These are phyloP conservation scores for Brassica juncea DNA, from an alignment of 345 rosid genomes.

Conservation along the genomic window DNA sequence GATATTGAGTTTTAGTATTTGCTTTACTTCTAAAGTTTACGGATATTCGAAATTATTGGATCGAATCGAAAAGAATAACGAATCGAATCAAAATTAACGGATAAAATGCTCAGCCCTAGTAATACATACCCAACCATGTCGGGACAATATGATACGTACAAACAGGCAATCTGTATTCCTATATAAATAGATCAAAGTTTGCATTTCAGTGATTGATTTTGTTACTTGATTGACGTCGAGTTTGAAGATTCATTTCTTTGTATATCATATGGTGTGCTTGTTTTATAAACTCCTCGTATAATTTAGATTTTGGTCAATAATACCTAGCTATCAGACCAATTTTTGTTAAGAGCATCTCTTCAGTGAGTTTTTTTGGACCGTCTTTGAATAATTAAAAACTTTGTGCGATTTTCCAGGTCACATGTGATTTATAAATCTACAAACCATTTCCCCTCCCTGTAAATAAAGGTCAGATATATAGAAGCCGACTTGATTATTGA, in stretches of 20 bases:
- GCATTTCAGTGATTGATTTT: neutral
- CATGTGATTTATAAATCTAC: slow-evolving; percentile 2
- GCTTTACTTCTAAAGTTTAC: too few relatives aligned
- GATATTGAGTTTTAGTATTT: too few relatives aligned
- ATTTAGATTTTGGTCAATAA: neutral
- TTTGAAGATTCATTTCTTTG: neutral
- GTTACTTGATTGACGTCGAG: slow-evolving; percentile 1
- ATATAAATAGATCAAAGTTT: neutral
- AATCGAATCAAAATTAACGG: too few relatives aligned
- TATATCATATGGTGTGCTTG: neutral
- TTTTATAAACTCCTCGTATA: neutral
- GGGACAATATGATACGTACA: neutral
- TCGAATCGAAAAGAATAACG: too few relatives aligned
- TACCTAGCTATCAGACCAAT: neutral
- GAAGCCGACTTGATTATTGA: neutral
- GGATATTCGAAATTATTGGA: too few relatives aligned
- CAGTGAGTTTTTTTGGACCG: neutral
- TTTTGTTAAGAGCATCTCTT: slow-evolving; percentile 2
- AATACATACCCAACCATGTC: neutral
- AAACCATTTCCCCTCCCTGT: slow-evolving; percentile 20
- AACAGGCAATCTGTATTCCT: neutral
- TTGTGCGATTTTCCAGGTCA: neutral
- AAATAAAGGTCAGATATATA: slow-evolving; percentile 9
- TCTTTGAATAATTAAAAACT: neutral
- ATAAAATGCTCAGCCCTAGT: too few relatives aligned